Evolutionary conservation across 2,329 filamentous ascomycete genomes (phyloP).

Genomic region (Pleurostoma richardsiae): DNA sequence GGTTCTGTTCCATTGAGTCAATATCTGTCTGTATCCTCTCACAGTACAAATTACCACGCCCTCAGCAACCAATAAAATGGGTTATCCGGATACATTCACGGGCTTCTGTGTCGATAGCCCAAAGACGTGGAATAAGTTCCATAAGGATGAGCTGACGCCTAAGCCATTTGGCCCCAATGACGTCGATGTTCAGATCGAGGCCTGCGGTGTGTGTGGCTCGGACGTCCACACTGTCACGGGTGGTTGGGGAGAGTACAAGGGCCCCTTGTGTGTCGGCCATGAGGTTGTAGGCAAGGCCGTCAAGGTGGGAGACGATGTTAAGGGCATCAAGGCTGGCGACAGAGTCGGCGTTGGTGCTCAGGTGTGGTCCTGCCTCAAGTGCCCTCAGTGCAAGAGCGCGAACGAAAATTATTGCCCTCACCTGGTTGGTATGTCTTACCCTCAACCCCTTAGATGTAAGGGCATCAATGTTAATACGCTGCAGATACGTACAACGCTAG

Average conservation of each 20-base stretch:
- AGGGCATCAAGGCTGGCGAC: conserved; percentile 53
- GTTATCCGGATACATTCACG: conserved; percentile 37
- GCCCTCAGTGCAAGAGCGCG: conserved; percentile 36
- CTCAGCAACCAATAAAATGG: conserved; percentile 21
- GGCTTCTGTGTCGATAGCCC: conserved; percentile 37
- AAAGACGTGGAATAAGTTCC: conserved; percentile 35
- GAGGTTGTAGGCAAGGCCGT: conserved; percentile 54
- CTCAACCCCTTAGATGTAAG: not conserved
- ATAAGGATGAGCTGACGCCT: conserved; percentile 34
- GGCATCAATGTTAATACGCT: conserved; percentile 5
- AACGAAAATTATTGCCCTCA: conserved; percentile 47
- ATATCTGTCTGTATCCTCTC: too few relatives aligned
- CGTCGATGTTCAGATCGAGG: conserved; percentile 67
- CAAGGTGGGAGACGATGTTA: conserved; percentile 35
- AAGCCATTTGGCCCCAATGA: conserved; percentile 67
- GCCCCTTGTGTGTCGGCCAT: conserved; percentile 51
- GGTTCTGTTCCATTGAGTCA: too few relatives aligned
- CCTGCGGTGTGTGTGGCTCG: conserved; percentile 57
- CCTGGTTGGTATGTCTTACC: conserved; percentile 25
- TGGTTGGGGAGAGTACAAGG: conserved; percentile 41
- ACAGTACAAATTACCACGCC: too few relatives aligned
- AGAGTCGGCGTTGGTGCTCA: conserved; percentile 61
- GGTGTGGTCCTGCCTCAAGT: conserved; percentile 50
- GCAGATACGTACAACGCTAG: conserved; percentile 51
- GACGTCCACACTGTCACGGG: conserved; percentile 56